Evolutionary conservation across 1,284 basidiomycete species (phyloP).

Genomic region (Puccinia horiana): DNA sequence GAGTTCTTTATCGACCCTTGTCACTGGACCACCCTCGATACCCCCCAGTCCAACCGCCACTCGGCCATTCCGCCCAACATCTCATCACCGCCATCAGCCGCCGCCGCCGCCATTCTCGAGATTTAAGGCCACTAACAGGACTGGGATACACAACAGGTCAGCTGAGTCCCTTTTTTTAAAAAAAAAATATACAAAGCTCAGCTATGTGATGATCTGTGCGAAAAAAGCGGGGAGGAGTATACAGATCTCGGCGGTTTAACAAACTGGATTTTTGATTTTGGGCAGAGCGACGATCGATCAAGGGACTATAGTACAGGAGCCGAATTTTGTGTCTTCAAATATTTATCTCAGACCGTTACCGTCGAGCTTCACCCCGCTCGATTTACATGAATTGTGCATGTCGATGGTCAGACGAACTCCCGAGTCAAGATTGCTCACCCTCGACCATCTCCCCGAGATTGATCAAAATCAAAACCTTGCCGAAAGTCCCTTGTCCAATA

Average conservation of each 20-base stretch:
- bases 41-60: neutral
- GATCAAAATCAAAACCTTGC: neutral
- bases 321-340: slow-evolving; percentile 33
- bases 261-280: neutral
- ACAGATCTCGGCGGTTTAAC: too few relatives aligned
- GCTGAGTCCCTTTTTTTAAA: neutral
- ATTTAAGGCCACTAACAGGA: neutral
- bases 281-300: neutral
- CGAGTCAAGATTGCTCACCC: neutral
- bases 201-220: too few relatives aligned
- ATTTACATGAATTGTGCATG: slow-evolving; percentile 25
- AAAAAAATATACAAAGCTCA: too few relatives aligned
- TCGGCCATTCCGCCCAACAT: neutral
- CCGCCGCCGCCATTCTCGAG: neutral
- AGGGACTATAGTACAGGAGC: neutral
- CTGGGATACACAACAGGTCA: neutral
- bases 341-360: slow-evolving; percentile 41
- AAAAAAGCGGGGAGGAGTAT: too few relatives aligned
- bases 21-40: neutral
- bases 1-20: neutral
- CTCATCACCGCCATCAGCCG: neutral
- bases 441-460: neutral
- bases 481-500: neutral
- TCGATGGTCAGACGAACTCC: neutral
- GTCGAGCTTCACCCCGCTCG: slow-evolving; percentile 10